Base-by-base conservation (phyloP, 768 basidiomycete genomes). In the Russula brevipes region DNA sequence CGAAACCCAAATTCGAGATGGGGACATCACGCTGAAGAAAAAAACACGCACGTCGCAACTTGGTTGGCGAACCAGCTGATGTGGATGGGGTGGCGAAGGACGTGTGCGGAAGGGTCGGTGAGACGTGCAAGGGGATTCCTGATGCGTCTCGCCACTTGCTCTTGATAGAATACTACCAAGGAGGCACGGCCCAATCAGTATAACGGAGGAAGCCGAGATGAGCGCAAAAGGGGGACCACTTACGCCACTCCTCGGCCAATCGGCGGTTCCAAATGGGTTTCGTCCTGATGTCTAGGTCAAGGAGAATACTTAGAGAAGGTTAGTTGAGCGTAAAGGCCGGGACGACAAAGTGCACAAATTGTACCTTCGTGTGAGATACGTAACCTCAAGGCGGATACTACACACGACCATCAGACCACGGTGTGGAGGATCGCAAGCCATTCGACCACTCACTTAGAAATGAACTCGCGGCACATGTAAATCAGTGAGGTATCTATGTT, bases 201-300 rank as follows among this genome's bases (percentile, higher is more conserved):
- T 59, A 62, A 57, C n/a, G 19, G 36, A 51, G 16, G 30, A n/a
- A 58, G 14, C 36, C 35, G n/a, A 47, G 11, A 51, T 52, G 38
- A 24, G 19, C 16, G 46, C 36, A 24, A 12, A 45, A 24, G 24
- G 57, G 44, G 38, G 17, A 30, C 16, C 42, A 84, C 88, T 72
- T 73, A 91, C 89, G 77, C 89, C 89, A 91, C 69, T 91, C 87
- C 67, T 87, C 84, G 0, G 86, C 85, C 62, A 89, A 86, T 68
- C 83, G 82, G 6, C 84, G 83, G 62, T 82, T 88, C 76, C 88
- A 86, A 39, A 83, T 77, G 30, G 83, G 84, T 30, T 77, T 71
- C 46, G 74, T 70, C 33, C 77, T 77, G 50, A 72, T 76, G 54
- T 80, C 79, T 47, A 81, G 74, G 31, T 82, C 81, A 67, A 84